Conservation (phyloP, 2,329 filamentous ascomycete species). For the Ophiostoma triangulosporum region DNA sequence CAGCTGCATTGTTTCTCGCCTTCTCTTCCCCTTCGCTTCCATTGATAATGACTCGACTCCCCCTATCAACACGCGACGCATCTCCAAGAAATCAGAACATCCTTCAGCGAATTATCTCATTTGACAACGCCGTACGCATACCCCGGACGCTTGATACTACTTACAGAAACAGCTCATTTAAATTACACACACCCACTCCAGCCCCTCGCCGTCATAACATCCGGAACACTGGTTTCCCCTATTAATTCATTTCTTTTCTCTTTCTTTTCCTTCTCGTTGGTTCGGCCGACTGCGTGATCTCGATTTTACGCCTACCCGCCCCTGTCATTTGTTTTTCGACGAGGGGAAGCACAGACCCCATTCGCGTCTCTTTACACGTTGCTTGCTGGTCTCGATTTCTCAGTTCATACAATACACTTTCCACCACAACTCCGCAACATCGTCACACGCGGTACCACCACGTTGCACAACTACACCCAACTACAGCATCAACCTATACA, state of each 20-base stretch:
- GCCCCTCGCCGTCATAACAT: conserved; percentile 10
- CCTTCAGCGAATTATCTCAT: not conserved
- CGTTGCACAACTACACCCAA: not conserved
- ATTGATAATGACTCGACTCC: too few relatives aligned
- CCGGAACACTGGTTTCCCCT: conserved; percentile 6
- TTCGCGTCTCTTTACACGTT: not conserved
- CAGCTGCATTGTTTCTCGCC: not conserved
- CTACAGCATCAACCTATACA: not conserved
- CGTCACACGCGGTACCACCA: not conserved
- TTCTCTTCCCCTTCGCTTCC: not conserved
- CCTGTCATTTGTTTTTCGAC: conserved; percentile 2
- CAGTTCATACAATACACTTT: not conserved
- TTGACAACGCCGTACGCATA: not conserved
- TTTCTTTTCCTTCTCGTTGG: not conserved
- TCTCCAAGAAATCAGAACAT: not conserved
- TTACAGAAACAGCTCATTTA: conserved; percentile 3
- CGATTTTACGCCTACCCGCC: not conserved
- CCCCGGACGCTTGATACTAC: not conserved
- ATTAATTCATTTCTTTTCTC: not conserved
- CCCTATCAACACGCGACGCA: not conserved
- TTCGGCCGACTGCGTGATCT: not conserved
- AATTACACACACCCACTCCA: conserved; percentile 5
- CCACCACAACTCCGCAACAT: not conserved
- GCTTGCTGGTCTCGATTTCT: not conserved
- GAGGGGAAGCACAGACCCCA: not conserved